A percentile compares a stretch with the other conserved stretches of the same genome.
Evolutionary conservation across 306 rosid species (phyloP).

Genomic region (Ceratonia siliqua): DNA sequence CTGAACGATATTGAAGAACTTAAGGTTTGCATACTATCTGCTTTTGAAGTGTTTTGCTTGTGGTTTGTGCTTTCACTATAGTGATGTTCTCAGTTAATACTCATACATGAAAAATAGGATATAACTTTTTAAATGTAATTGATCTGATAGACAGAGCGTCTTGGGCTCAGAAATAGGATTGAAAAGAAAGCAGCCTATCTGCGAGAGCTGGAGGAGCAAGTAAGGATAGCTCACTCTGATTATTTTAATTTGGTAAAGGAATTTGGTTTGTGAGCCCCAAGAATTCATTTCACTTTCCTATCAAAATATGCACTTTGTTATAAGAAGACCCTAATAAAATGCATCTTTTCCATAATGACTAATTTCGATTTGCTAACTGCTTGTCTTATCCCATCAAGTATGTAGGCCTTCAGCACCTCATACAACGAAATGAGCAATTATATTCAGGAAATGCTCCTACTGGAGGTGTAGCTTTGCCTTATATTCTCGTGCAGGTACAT

Average conservation of each 20-base stretch:
- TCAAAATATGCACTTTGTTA: conserved; percentile 25
- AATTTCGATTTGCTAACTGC: conserved; percentile 40
- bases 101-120: conserved; percentile 9
- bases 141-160: conserved; percentile 79
- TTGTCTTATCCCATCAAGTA: conserved; percentile 53
- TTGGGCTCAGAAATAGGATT: conserved; percentile 68
- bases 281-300: conserved; percentile 10
- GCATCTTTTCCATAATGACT: neutral
- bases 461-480: conserved; percentile 95
- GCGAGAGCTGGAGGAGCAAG: conserved; percentile 96
- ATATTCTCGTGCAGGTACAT: conserved; percentile 93
- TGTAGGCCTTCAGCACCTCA: conserved; percentile 87
- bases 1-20: conserved; percentile 85
- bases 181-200: conserved; percentile 93
- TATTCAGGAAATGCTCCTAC: conserved; percentile 85
- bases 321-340: neutral
- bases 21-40: conserved; percentile 68
- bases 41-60: conserved; percentile 16
- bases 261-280: conserved; percentile 1
- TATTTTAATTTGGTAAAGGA: conserved; percentile 17
- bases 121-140: conserved; percentile 31
- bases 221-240: conserved; percentile 41
- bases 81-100: conserved; percentile 24
- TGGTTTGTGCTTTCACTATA: conserved; percentile 7
- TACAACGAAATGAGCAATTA: conserved; percentile 86